Base-by-base conservation (phyloP, 2,329 filamentous ascomycete genomes). In the Bipolaris zeicola region DNA sequence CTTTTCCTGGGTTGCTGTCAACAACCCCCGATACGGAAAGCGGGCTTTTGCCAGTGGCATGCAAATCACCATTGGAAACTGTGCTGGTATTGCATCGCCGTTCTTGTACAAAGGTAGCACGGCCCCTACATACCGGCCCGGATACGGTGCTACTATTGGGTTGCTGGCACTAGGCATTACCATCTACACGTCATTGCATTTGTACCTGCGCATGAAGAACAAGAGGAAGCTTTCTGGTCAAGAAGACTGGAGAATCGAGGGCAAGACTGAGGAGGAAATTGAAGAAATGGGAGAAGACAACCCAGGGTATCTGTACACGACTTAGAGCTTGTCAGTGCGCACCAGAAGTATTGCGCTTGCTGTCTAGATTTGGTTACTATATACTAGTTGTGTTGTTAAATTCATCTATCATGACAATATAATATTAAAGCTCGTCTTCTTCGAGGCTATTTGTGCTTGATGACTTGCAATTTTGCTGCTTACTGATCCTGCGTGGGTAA, bases 11-110 rank as follows among this genome's bases (percentile, higher is more conserved):
- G 46, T 73, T 22, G 62, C 55, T 13, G 61, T 66, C 49, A 73
- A 73, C 47, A 72, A 64, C 5, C 68, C 71, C 31, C 62, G 68
- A 18, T 73, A 71, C 33, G 71, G 69, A 38, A 73, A 72, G 52
- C 62, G 68, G 31, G 69, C 71, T 2, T 69, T 66, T 34, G 67
- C 68, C 22, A 65, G 61, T 41, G 67, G 64, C 1, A 66, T 69
- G 65, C 66, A 67, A 26, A 74, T 85, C 42, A 78, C 64, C 5
- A 66, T 68, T 18, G 63, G 65, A 33, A 68, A 81, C 18, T 58
- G 60, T 13, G 63, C 65, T 78, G 79, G 72, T 20, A 64, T 69
- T 20, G 63, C 55, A 28, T 59, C 68, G 6, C 68, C 68, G 2
- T 70, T 68, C 52, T 20, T 70, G n/a, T 69, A 62, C 57, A 58